phyloP scores from a whole-genome alignment of 805 yeast species.

The Candida montana region DNA sequence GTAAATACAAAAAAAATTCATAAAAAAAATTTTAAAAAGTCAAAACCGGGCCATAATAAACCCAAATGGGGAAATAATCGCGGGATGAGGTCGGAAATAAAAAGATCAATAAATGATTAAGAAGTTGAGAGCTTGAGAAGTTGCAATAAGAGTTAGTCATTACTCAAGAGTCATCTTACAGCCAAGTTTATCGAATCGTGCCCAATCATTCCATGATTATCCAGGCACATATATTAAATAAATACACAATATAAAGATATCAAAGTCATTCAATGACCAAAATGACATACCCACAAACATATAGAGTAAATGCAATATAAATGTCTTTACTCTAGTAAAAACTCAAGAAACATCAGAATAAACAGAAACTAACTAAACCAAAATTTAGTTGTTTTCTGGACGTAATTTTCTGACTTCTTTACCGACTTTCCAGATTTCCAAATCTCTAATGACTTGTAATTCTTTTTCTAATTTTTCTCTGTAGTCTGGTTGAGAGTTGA shows the following conservation, averaged over 20 bases:
- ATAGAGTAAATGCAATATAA: too few relatives aligned
- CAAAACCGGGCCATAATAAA: neutral
- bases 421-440: slow-evolving; percentile 99
- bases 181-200: slow-evolving; percentile 3
- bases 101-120: too few relatives aligned
- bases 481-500: slow-evolving; percentile 98
- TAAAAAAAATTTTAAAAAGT: neutral
- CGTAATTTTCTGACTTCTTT: slow-evolving; percentile 99
- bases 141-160: too few relatives aligned
- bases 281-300: slow-evolving; percentile 17
- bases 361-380: neutral
- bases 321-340: slow-evolving; percentile 9
- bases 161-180: too few relatives aligned
- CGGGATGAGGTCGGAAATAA: neutral
- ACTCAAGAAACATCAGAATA: slow-evolving; percentile 11
- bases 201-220: slow-evolving; percentile 23
- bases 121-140: too few relatives aligned
- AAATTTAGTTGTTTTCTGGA: slow-evolving; percentile 91
- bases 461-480: slow-evolving; percentile 93
- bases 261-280: slow-evolving; percentile 28
- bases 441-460: slow-evolving; percentile 86
- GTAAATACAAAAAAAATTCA: neutral
- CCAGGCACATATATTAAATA: slow-evolving; percentile 12
- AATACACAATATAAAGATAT: slow-evolving; percentile 15
- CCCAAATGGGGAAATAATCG: too few relatives aligned